Percentiles rank a stretch among this genome's conserved stretches.
These are phyloP conservation scores for Trichomonascaceae sp. DNA, from an alignment of 1,139 yeast species.

Conservation along the genomic window DNA sequence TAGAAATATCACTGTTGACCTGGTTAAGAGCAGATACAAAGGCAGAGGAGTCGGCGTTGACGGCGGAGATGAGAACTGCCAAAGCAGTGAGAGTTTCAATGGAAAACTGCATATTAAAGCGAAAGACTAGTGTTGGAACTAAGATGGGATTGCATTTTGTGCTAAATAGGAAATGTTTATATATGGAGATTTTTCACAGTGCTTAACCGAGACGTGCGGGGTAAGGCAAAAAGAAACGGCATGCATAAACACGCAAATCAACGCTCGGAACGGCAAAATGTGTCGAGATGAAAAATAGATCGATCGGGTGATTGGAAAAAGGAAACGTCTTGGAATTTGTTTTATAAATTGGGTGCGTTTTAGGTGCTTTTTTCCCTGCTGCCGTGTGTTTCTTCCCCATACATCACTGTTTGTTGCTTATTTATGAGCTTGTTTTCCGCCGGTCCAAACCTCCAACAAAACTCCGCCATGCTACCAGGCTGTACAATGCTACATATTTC, in stretches of 20 bases:
- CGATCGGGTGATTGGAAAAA: too few species aligned
- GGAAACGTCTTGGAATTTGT: too few species aligned
- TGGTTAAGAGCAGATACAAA: conserved; percentile 13
- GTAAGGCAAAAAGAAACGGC: neutral
- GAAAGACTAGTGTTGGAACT: neutral
- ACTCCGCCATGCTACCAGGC: neutral
- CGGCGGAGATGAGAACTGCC: conserved; percentile 23
- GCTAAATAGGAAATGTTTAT: neutral
- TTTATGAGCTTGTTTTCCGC: neutral
- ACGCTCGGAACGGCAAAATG: neutral
- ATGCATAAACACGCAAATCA: neutral
- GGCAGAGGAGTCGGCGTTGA: conserved; percentile 13
- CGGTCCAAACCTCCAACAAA: neutral
- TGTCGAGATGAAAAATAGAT: neutral
- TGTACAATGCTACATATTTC: neutral
- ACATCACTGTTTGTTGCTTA: neutral
- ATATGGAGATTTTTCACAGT: neutral
- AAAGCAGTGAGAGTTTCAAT: conserved; percentile 17
- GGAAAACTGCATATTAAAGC: neutral
- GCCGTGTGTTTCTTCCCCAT: too few species aligned
- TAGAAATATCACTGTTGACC: conserved; percentile 12
- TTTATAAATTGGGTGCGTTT: too few species aligned
- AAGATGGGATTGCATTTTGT: neutral
- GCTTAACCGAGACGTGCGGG: neutral
- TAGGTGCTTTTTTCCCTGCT: too few species aligned